Conservation (phyloP, 2,329 filamentous ascomycete species). For the Monosporascus cannonballus region DNA sequence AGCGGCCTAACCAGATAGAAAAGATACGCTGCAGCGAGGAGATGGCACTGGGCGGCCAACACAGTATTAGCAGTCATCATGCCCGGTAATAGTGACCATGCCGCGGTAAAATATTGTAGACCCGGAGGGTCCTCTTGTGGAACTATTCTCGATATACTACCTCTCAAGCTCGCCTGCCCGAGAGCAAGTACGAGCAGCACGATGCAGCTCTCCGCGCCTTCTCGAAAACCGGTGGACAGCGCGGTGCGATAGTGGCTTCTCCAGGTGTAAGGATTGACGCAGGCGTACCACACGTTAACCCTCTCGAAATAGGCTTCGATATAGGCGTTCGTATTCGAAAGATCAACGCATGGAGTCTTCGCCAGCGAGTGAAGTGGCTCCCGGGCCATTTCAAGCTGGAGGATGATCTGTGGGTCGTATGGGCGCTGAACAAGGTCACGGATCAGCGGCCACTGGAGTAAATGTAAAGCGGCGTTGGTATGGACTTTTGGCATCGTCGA, state of each 20-base stretch:
- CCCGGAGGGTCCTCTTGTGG: constrained; percentile 67
- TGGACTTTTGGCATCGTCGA: constrained; percentile 83
- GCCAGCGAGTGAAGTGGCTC: constrained; percentile 65
- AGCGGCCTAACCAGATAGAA: constrained; percentile 78
- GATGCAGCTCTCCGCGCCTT: constrained; percentile 77
- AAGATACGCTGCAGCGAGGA: constrained; percentile 74
- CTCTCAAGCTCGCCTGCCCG: constrained; percentile 67
- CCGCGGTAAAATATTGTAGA: constrained; percentile 72
- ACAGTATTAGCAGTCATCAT: constrained; percentile 78
- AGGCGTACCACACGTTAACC: constrained; percentile 82
- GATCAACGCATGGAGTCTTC: constrained; percentile 59
- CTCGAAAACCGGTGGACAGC: constrained; percentile 67
- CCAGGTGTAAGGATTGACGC: constrained; percentile 79
- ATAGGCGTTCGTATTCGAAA: constrained; percentile 69
- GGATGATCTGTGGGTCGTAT: constrained; percentile 74
- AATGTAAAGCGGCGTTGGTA: constrained; percentile 71
- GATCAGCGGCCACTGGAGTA: constrained; percentile 77
- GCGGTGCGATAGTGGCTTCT: constrained; percentile 68
- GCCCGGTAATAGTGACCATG: constrained; percentile 70
- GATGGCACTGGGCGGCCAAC: constrained; percentile 71
- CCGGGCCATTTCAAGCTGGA: constrained; percentile 75
- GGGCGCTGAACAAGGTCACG: constrained; percentile 69
- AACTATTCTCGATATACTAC: constrained; percentile 68
- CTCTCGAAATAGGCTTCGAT: constrained; percentile 75
- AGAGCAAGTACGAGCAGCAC: constrained; percentile 73